A percentile compares a stretch with the other conserved stretches of the same genome.
These are phyloP conservation scores for Fagus sylvatica DNA, from an alignment of 306 rosid species.

Conservation along the genomic window DNA sequence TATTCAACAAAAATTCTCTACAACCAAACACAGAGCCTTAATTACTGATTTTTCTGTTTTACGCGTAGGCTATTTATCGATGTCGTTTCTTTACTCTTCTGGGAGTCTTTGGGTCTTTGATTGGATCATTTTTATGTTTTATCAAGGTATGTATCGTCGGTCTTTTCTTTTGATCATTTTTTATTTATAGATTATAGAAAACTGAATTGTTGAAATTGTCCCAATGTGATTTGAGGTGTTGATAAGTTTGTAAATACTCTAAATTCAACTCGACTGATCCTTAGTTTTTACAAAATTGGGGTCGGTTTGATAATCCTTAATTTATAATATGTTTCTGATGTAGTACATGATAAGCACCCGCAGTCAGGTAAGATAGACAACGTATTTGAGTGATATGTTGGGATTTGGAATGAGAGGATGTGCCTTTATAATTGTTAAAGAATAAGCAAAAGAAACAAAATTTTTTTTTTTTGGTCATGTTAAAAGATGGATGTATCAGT, in stretches of 20 bases:
- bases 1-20: not conserved
- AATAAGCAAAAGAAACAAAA: not conserved
- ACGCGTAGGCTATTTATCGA: slow-evolving; percentile 62
- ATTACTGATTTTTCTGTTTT: not conserved
- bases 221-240: not conserved
- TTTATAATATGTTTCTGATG: not conserved
- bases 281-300: too few relatives aligned
- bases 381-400: not conserved
- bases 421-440: not conserved
- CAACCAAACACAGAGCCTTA: not conserved
- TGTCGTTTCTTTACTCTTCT: slow-evolving; percentile 71
- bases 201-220: not conserved
- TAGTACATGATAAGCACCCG: not conserved
- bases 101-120: slow-evolving; percentile 85
- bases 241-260: not conserved
- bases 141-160: slow-evolving; percentile 54
- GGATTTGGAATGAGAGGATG: not conserved
- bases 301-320: too few relatives aligned
- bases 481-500: not conserved
- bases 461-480: not conserved
- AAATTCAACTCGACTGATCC: too few relatives aligned
- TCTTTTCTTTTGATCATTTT: not conserved
- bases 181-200: too few relatives aligned
- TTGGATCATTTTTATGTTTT: slow-evolving; percentile 78
- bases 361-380: not conserved